Evolutionary conservation across 495 filamentous ascomycete species (phyloP).

Genomic region (Aspergillus ostianus): DNA sequence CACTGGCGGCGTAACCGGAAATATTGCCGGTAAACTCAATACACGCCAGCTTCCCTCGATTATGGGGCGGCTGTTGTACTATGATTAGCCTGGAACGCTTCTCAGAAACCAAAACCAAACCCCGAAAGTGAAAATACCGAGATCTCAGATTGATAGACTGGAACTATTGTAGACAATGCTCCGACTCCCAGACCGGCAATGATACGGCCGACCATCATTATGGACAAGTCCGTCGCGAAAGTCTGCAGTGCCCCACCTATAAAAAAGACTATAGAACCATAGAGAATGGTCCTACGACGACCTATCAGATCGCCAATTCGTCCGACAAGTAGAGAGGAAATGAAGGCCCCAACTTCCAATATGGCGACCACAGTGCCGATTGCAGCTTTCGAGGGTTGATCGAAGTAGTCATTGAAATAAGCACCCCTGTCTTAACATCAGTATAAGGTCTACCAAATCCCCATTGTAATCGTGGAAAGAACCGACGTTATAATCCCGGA

Average conservation of each 20-base stretch:
- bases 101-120: not conserved
- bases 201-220: constrained; percentile 91
- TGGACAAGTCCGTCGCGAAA: constrained; percentile 74
- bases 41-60: constrained; percentile 90
- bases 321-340: constrained; percentile 87
- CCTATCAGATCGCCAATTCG: constrained; percentile 89
- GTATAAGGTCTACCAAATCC: not conserved
- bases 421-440: constrained; percentile 59
- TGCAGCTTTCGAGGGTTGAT: constrained; percentile 77
- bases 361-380: constrained; percentile 97
- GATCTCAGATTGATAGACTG: constrained; percentile 97
- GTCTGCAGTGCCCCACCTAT: constrained; percentile 85
- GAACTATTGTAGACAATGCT: constrained; percentile 93
- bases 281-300: constrained; percentile 85
- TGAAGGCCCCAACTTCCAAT: constrained; percentile 87
- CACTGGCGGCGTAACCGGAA: constrained; percentile 88
- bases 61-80: constrained; percentile 71
- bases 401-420: constrained; percentile 88
- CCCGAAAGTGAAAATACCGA: constrained; percentile 31
- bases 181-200: constrained; percentile 93
- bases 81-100: constrained; percentile 16
- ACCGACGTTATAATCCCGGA: constrained; percentile 97
- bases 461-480: not conserved
- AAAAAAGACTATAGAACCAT: constrained; percentile 90
- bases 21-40: constrained; percentile 99